Conservation (phyloP, 2,329 filamentous ascomycete genomes). For the Lachnellula occidentalis region DNA sequence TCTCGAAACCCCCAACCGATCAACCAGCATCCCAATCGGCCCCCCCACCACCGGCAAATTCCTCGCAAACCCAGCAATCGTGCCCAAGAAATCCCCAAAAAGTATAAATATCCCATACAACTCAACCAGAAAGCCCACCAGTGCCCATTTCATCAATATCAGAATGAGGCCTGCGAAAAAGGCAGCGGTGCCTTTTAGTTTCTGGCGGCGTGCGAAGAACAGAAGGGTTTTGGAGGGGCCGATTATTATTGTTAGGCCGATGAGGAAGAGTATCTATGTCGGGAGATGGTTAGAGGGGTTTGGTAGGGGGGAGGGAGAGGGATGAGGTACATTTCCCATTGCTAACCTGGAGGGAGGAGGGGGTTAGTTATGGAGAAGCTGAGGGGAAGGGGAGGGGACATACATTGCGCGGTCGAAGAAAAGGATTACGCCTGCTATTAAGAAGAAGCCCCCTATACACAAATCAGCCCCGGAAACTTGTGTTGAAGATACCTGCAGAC, state of each 20-base stretch:
- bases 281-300: slow-evolving; percentile 7
- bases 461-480: slow-evolving; percentile 12
- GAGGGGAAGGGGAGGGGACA: slow-evolving; percentile 31
- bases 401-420: slow-evolving; percentile 98
- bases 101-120: slow-evolving; percentile 88
- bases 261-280: slow-evolving; percentile 86
- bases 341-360: slow-evolving; percentile 62
- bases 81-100: slow-evolving; percentile 94
- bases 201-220: slow-evolving; percentile 93
- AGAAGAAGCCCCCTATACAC: slow-evolving; percentile 79
- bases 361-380: slow-evolving; percentile 1
- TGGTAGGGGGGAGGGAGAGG: slow-evolving; percentile 39
- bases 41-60: slow-evolving; percentile 82
- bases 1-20: slow-evolving; percentile 62
- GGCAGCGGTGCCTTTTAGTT: slow-evolving; percentile 83
- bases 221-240: slow-evolving; percentile 82
- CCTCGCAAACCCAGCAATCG: slow-evolving; percentile 80
- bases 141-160: slow-evolving; percentile 84
- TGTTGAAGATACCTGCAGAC: slow-evolving; percentile 35
- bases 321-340: slow-evolving; percentile 69
- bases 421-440: slow-evolving; percentile 87
- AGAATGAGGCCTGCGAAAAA: slow-evolving; percentile 79
- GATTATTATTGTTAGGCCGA: slow-evolving; percentile 94
- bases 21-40: slow-evolving; percentile 70
- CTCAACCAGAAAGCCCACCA: slow-evolving; percentile 86